These are phyloP conservation scores for Fusarium papillatum DNA, from an alignment of 2,329 filamentous ascomycete species.

Conservation along the genomic window DNA sequence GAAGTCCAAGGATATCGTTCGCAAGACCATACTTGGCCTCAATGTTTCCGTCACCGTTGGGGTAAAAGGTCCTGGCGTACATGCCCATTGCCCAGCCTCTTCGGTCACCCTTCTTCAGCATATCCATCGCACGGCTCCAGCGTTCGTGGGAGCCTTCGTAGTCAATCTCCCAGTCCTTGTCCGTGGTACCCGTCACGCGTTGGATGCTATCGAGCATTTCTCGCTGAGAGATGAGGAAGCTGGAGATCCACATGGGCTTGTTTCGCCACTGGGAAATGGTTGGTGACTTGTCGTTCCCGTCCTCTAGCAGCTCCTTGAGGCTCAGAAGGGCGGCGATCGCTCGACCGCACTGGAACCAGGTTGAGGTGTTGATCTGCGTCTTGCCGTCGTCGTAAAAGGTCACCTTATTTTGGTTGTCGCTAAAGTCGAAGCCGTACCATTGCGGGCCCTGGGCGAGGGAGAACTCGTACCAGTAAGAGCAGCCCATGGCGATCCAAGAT, in stretches of 20 bases:
- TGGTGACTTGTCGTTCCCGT: constrained; percentile 46
- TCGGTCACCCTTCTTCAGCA: constrained; percentile 55
- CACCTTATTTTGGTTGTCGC: constrained; percentile 49
- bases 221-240: constrained; percentile 70
- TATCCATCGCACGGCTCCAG: constrained; percentile 60
- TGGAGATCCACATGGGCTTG: constrained; percentile 63
- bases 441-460: constrained; percentile 55
- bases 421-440: constrained; percentile 64
- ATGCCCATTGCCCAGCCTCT: constrained; percentile 63
- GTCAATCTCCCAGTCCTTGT: constrained; percentile 64
- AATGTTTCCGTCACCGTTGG: constrained; percentile 56
- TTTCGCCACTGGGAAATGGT: constrained; percentile 54
- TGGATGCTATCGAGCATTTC: constrained; percentile 75
- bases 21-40: constrained; percentile 50
- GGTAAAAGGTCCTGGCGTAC: constrained; percentile 69
- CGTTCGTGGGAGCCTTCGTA: constrained; percentile 61
- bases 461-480: constrained; percentile 69
- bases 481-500: constrained; percentile 64
- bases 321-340: constrained; percentile 65
- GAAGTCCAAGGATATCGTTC: constrained; percentile 70
- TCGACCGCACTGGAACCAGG: constrained; percentile 69
- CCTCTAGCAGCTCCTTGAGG: constrained; percentile 60
- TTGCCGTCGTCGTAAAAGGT: constrained; percentile 70
- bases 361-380: constrained; percentile 68
- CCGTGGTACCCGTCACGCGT: constrained; percentile 68